Base-by-base conservation (phyloP, 148 eudicot genomes). In the Hydrangea macrophylla region DNA sequence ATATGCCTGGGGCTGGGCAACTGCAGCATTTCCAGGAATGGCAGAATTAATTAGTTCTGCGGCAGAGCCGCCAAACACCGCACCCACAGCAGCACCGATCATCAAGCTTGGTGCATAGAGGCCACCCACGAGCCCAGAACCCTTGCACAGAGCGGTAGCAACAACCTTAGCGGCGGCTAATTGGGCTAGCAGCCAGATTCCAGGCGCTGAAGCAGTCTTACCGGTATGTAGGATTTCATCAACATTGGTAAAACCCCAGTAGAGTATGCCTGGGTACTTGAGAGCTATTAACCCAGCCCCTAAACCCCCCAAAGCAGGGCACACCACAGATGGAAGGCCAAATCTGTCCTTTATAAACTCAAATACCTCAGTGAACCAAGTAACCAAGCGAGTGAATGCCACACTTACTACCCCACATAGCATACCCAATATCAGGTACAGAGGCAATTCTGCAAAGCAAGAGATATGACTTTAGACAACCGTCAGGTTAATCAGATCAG, bases 11-110 rank as follows among this genome's bases (percentile, higher is more conserved):
- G 98, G 97, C 76, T 90, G 89, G 30, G 98, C 98, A 74, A 93
- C 79, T 79, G 95, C 89, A 73, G 86, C 76, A 73, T 86, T 82
- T 76, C 95, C 97, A 17, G 98, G 97, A 67, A 93, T 80, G 62
- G 97, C 89, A 15, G 83, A 80, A 71, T 90, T 93, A 26, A 93
- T 88, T 58, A 90, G 39, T 72, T 88, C 81, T 36, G 89, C 95
- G 45, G 98, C 96, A 55, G 78, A 69, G 67, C 98, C 98, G 35
- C 98, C 98, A 78, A 90, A 93, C 56, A 90, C 98, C 65, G 97
- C 97, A 70, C 98, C 98, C 58, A 90, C 92, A 69, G 98, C 98
- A 74, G 98, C 96, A 78, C 98, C 98, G 72, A 93, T 93, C 96
- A 93, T 90, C 66, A 93, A 84, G 75, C 96, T 90, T 55, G 98